A percentile compares a stretch with the other conserved stretches of the same genome.
These are phyloP conservation scores for Corchorus capsularis DNA, from an alignment of 345 rosid genomes.

Conservation along the genomic window DNA sequence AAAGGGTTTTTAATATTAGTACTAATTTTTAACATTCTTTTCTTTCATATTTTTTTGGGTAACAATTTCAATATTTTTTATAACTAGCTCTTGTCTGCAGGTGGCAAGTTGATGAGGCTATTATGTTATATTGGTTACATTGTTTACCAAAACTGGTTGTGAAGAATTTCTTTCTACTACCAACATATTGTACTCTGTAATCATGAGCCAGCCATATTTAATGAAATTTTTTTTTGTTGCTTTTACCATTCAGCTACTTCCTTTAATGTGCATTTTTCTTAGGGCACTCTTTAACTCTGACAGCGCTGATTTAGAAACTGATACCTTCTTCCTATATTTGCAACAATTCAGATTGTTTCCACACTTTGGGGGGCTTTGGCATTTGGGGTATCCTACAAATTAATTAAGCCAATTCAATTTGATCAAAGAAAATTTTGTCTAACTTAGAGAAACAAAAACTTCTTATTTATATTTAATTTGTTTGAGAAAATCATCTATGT, in stretches of 20 bases:
- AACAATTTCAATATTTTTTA: too few species aligned
- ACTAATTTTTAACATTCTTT: too few species aligned
- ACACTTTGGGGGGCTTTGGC: too few species aligned
- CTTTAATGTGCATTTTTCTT: not conserved
- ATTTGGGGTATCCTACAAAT: too few species aligned
- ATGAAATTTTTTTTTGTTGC: not conserved
- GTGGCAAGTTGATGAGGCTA: not conserved
- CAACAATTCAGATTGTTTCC: too few species aligned
- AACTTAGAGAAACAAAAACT: too few species aligned
- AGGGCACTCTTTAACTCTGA: not conserved
- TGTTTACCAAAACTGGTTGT: not conserved
- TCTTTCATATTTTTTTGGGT: too few species aligned
- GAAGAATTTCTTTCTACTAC: not conserved
- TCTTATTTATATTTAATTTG: too few species aligned
- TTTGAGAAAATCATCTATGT: too few species aligned
- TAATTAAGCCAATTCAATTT: too few species aligned
- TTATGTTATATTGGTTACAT: not conserved
- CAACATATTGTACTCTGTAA: not conserved
- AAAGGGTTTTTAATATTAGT: too few species aligned
- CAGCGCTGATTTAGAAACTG: not conserved
- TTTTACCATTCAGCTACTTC: conserved; percentile 5
- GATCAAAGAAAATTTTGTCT: too few species aligned
- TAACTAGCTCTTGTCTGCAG: not conserved
- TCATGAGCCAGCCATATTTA: not conserved
- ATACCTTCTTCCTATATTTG: not conserved